phyloP scores from a whole-genome alignment of 305 asterid genomes.

The Solanum hybrid region DNA sequence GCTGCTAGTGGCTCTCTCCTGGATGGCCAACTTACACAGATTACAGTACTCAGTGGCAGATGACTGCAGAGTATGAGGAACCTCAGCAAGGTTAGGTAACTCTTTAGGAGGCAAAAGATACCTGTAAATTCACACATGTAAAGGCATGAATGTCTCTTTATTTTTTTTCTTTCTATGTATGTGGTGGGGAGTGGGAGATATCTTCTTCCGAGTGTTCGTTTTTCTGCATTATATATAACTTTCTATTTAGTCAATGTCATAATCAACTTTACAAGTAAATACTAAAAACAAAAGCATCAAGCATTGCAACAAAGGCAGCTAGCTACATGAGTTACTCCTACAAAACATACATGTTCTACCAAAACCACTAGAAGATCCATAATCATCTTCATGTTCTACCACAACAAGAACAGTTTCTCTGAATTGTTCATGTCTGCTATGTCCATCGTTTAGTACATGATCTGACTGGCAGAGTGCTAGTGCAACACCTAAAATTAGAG shows the following conservation, averaged over 20 bases:
- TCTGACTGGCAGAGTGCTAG: neutral
- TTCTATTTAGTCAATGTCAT: neutral
- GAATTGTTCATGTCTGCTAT: neutral
- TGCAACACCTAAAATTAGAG: neutral
- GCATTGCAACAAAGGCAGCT: neutral
- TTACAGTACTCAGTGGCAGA: constrained; percentile 12
- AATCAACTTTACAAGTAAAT: neutral
- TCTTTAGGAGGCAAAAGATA: neutral
- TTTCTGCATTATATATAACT: neutral
- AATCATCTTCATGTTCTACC: neutral
- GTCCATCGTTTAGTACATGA: neutral
- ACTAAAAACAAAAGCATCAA: neutral
- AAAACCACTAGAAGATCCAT: neutral
- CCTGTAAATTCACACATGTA: neutral
- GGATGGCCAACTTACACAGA: constrained; percentile 7
- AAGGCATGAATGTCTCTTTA: neutral
- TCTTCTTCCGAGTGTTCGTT: neutral
- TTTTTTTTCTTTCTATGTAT: neutral
- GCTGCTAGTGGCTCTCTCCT: neutral
- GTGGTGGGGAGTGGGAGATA: neutral
- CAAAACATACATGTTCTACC: neutral
- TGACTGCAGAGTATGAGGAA: neutral
- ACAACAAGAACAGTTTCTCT: neutral
- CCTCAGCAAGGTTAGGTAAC: neutral
- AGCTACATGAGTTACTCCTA: neutral